Evolutionary conservation across 495 filamentous ascomycete species (phyloP), one percentile per base, ranked within the genome.

Genomic region (Penicillium dipodomyicola): DNA sequence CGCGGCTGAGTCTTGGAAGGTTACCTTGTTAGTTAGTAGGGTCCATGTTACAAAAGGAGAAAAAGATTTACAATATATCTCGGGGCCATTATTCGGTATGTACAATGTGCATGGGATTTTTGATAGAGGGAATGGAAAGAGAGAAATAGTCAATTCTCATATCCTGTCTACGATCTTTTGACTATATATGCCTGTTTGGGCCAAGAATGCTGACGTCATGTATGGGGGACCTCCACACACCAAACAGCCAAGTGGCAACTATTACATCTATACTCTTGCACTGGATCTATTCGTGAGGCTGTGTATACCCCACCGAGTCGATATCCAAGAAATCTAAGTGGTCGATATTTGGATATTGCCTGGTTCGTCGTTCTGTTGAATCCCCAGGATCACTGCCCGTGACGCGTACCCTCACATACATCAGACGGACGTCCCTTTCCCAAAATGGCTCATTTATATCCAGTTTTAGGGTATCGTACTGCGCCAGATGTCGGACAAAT

Each of bases 1-100:
- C 14, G 52, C n/a, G 5, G 42, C 52, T 15, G 52, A 54, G 27
- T 54, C 52, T 27, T 29, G 27, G 8, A 54, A 54, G 11, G 42
- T 54, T 45, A 54, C 42, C 52, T 54, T 44, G 0, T 7, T 25
- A 7, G 32, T 54, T 27, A 54, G 41, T 37, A 6, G 25, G 39
- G 17, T 32, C 20, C 4, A 20, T 17, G 20, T 7, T 8, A 12
- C 23, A 19, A 1, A 30, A 33, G 27, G 29, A 8, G n/a, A 6
- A 22, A 0, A 20, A 3, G 19, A 29, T 10, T 15, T 45, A 54
- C 52, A 39, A 54, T 54, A 44, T 54, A 54, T 45, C 37, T 43
- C 2, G 42, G 5, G 4, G 42, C n/a, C 52, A 54, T 54, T 33
- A 33, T 33, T 11, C 10, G 11, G 10, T 9, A 33, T 33, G 3